Conservation (phyloP, 2,329 filamentous ascomycete species). For the Sporothrix phasma region DNA sequence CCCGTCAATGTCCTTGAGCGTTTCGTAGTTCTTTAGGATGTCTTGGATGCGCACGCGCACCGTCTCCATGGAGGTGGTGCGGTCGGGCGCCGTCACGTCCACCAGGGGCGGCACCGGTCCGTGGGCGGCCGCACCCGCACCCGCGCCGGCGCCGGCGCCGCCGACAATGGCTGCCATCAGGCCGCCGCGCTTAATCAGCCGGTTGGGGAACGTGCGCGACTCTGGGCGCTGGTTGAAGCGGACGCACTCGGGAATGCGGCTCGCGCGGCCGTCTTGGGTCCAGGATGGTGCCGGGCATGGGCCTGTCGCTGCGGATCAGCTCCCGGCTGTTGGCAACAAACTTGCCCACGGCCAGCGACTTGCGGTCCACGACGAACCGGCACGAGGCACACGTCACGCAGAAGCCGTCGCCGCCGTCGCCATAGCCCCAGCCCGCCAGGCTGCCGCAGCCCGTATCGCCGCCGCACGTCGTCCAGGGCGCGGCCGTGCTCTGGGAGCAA, state of each 20-base stretch:
- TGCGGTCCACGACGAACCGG: constrained; percentile 39
- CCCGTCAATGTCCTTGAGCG: constrained; percentile 34
- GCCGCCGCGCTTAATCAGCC: constrained; percentile 34
- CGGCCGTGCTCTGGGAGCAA: constrained; percentile 34
- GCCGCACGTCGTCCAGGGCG: constrained; percentile 50
- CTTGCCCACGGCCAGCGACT: constrained; percentile 50
- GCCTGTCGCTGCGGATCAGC: constrained; percentile 36
- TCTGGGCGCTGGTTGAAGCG: constrained; percentile 11
- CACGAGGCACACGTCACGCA: constrained; percentile 42
- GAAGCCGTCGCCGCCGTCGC: constrained; percentile 47
- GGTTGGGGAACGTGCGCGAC: constrained; percentile 46
- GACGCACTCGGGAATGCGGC: background rate
- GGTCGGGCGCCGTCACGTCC: constrained; percentile 18
- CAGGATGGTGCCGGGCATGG: constrained; percentile 61
- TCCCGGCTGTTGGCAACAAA: constrained; percentile 47
- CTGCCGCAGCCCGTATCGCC: constrained; percentile 18
- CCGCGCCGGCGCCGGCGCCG: background rate
- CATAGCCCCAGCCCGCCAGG: constrained; percentile 46
- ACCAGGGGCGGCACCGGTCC: background rate
- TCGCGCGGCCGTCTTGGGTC: constrained; percentile 33
- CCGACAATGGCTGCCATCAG: background rate
- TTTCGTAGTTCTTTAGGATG: constrained; percentile 29
- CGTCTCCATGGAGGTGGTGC: constrained; percentile 36
- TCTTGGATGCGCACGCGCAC: constrained; percentile 42
- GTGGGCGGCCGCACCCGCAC: too few relatives aligned